Base-by-base conservation (phyloP, 1,139 yeast genomes). In the Hyphopichia pseudoburtonii region DNA sequence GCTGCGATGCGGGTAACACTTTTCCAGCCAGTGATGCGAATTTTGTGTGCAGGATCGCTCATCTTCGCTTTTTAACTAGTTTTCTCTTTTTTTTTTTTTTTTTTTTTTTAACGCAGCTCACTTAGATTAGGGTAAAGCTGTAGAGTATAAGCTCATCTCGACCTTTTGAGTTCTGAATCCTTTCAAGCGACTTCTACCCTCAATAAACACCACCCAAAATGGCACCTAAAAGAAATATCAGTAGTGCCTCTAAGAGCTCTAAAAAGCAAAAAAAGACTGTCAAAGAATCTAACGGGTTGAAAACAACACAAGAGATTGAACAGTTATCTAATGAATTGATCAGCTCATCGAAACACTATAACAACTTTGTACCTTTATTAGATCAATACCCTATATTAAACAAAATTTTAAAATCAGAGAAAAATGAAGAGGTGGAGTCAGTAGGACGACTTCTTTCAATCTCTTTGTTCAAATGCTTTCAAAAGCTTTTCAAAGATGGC, bases 401-500 rank as follows among this genome's bases (percentile, higher is more conserved):
- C 24, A 41, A 49, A 2, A 44, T 41, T 26, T 50, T 63, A 19
- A 38, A 38, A 3, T 40, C 31, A 4, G 35, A 43, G 0, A 57
- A 57, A 19, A 54, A 62, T 28, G 61, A 56, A 15, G 54, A 50
- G 3, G 44, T 54, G 1, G 76, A 71, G 37, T 38, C 52, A 1
- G 18, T 43, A 3, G 73, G 73, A 0, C 73, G 92, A 52, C 64
- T 72, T 24, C 52, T 84, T 28, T 66, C 82, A 1, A 55, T 80
- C 15, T 66, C 76, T 1, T 52, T 86, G 19, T 74, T 66, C 51
- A 76, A 77, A 45, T 57, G 78, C 5, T 88, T 86, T 58, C 78
- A 77, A 41, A 66, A 69, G 37, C 57, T 87, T 31, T 68, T 82
- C 39, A 64, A 68, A 30, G 63, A 70, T 9, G 76, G 77, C 3